Conservation (phyloP, 768 basidiomycete species). For the Cubamyces lactineus region DNA sequence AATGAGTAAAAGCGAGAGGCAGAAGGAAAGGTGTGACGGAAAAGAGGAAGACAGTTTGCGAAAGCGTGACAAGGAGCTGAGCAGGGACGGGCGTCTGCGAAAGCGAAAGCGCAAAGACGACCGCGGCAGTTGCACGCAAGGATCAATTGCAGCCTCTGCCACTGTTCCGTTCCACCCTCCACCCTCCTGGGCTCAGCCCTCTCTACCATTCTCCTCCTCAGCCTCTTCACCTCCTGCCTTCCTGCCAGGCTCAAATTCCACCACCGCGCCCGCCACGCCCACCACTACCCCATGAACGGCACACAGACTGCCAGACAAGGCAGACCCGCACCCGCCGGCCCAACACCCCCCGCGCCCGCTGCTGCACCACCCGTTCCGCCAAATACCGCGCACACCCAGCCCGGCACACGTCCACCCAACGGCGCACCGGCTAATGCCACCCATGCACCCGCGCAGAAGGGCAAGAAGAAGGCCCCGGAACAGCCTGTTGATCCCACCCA, state of each 20-base stretch:
- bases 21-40: conserved; percentile 8
- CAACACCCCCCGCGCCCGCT: conserved; percentile 55
- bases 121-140: not conserved
- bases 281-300: conserved; percentile 27
- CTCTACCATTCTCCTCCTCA: conserved; percentile 17
- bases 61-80: conserved; percentile 16
- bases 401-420: conserved; percentile 32
- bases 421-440: conserved; percentile 30
- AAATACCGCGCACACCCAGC: conserved; percentile 43
- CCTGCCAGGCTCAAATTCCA: conserved; percentile 8
- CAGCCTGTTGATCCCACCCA: conserved; percentile 77
- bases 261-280: not conserved
- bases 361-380: conserved; percentile 60
- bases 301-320: conserved; percentile 26
- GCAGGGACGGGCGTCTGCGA: conserved; percentile 5
- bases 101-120: not conserved
- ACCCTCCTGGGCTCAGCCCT: conserved; percentile 3
- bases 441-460: conserved; percentile 32
- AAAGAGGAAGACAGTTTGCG: not conserved
- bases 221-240: conserved; percentile 21
- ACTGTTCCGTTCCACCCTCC: not conserved
- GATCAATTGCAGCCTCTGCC: conserved; percentile 6
- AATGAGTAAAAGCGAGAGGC: not conserved
- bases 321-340: conserved; percentile 37
- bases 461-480: conserved; percentile 76